These are phyloP conservation scores for Trypanosomatidae sp. DNA, from an alignment of 208 protist genomes.

Conservation along the genomic window DNA sequence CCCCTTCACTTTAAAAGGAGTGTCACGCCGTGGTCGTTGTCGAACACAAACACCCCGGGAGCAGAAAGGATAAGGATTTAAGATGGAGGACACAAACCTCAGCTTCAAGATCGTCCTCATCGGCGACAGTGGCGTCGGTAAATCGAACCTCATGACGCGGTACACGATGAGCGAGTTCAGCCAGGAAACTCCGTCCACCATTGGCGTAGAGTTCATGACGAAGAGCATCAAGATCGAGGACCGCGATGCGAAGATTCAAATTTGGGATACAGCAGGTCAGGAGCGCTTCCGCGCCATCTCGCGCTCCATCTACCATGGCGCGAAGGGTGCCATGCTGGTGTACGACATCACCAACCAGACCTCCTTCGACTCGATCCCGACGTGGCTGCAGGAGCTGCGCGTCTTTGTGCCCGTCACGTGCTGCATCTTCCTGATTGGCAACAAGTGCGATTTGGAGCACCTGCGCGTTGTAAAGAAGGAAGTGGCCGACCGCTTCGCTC, in stretches of 20 bases:
- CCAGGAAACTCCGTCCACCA: constrained; percentile 89
- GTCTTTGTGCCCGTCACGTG: constrained; percentile 96
- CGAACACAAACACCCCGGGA: not conserved
- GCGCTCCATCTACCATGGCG: constrained; percentile 96
- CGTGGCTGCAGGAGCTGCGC: constrained; percentile 98
- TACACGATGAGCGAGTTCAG: constrained; percentile 91
- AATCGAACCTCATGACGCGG: constrained; percentile 90
- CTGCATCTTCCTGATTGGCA: constrained; percentile 99
- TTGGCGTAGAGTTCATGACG: constrained; percentile 95
- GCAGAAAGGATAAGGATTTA: not conserved
- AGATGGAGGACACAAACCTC: constrained; percentile 88
- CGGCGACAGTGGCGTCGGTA: constrained; percentile 91
- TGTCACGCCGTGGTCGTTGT: not conserved
- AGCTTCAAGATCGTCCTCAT: constrained; percentile 96
- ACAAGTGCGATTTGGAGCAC: constrained; percentile 97
- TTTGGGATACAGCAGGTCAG: constrained; percentile 99
- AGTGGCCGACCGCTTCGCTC: constrained; percentile 94
- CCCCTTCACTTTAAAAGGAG: not conserved
- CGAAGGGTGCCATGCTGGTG: constrained; percentile 98
- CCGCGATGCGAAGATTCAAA: constrained; percentile 98
- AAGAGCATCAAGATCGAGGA: constrained; percentile 92
- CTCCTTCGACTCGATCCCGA: constrained; percentile 97
- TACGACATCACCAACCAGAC: constrained; percentile 99
- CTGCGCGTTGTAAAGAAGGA: constrained; percentile 94
- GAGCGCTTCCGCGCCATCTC: constrained; percentile 99